Percentiles rank a stretch among this genome's conserved stretches.
Conservation (phyloP, 1,139 yeast genomes). For the Blastobotrys elegans region DNA sequence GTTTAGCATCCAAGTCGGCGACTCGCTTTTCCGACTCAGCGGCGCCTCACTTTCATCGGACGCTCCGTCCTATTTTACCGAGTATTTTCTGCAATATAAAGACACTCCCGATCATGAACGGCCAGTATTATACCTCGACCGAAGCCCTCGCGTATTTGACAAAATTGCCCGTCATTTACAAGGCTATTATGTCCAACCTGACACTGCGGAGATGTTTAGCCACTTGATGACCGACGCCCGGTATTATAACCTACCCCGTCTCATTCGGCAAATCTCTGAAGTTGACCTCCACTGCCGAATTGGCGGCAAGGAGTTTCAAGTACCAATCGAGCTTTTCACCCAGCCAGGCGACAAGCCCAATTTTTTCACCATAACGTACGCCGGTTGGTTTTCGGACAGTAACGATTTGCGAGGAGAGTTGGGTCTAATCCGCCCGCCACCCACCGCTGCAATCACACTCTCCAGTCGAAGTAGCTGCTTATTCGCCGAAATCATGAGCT, state of each 20-base stretch:
- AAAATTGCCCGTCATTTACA: conserved; percentile 67
- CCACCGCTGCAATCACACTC: conserved; percentile 53
- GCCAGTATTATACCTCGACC: conserved; percentile 61
- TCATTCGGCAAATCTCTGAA: conserved; percentile 46
- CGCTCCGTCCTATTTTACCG: conserved; percentile 50
- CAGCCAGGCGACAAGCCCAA: conserved; percentile 70
- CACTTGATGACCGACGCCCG: conserved; percentile 67
- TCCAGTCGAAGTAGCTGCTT: conserved; percentile 51
- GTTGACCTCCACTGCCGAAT: conserved; percentile 58
- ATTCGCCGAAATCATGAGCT: conserved; percentile 54
- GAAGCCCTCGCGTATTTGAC: conserved; percentile 69
- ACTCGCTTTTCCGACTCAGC: conserved; percentile 43
- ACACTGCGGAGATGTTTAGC: conserved; percentile 55
- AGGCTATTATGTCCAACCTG: conserved; percentile 54
- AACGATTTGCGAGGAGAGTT: conserved; percentile 34
- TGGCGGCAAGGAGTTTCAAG: conserved; percentile 56
- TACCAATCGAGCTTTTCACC: conserved; percentile 51
- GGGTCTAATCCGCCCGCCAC: conserved; percentile 62
- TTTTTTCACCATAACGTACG: conserved; percentile 61
- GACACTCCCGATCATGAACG: conserved; percentile 24
- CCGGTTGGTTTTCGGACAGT: conserved; percentile 48
- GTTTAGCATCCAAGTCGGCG: conserved; percentile 71
- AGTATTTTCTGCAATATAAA: conserved; percentile 35
- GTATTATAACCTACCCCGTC: conserved; percentile 60
- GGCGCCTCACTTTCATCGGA: conserved; percentile 87